Conservation (phyloP, 805 yeast genomes). For the Cyberlindnera suaveolens region DNA sequence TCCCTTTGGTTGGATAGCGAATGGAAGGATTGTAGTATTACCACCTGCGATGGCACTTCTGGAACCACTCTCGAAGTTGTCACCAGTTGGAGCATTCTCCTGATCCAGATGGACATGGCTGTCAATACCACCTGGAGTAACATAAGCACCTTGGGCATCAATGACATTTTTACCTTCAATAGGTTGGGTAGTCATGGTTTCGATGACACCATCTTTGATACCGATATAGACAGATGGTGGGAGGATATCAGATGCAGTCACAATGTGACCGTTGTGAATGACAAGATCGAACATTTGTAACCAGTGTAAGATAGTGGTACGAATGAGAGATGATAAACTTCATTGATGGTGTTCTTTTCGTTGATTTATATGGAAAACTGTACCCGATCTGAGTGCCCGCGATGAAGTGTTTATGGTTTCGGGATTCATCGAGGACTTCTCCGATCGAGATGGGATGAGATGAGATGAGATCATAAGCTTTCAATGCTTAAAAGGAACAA, state of each 20-base stretch:
- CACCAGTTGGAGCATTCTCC: conserved; percentile 35
- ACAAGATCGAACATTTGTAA: conserved; percentile 16
- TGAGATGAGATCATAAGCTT: too few relatives aligned
- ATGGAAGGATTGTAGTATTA: conserved; percentile 41
- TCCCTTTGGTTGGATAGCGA: conserved; percentile 38
- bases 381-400: too few relatives aligned
- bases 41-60: conserved; percentile 45
- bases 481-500: too few relatives aligned
- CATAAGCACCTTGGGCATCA: conserved; percentile 41
- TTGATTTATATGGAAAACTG: too few relatives aligned
- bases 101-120: conserved; percentile 44
- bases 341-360: too few relatives aligned
- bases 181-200: conserved; percentile 27
- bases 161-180: conserved; percentile 21
- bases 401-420: too few relatives aligned
- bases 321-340: too few relatives aligned
- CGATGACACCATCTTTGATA: conserved; percentile 32
- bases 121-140: conserved; percentile 49
- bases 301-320: too few relatives aligned
- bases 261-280: conserved; percentile 27
- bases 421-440: too few relatives aligned
- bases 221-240: conserved; percentile 36
- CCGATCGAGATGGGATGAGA: too few relatives aligned
- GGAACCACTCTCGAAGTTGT: conserved; percentile 38
- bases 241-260: conserved; percentile 26